Base-by-base conservation (phyloP, 2,329 filamentous ascomycete species). In the Zymoseptoria tritici region DNA sequence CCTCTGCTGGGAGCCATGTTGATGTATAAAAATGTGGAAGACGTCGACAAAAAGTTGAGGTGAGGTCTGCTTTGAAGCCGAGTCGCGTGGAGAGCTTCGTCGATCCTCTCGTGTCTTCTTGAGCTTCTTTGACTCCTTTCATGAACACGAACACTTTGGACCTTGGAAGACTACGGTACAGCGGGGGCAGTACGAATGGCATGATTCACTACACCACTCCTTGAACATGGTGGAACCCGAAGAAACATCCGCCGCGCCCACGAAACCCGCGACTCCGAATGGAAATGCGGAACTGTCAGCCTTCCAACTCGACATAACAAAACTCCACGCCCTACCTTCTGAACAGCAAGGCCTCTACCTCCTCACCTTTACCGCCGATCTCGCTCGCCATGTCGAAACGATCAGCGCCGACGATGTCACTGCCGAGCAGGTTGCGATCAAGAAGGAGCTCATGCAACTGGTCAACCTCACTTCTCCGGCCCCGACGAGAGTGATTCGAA, bases 291-390 rank as follows among this genome's bases (percentile, higher is more conserved):
- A 66, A 20, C 46, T 52, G 20, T 61, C 65, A 36, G 57, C 71
- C 67, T 76, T 63, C 56, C 66, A 96, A 79, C 89, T 99, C 74
- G 92, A 99, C 73, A 78, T 96, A 67, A 79, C 86, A 70, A 96
- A 96, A 81, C 86, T 99, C 54, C 88, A 96, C 75, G 83, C 89
- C 56, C 84, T 97, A 53, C 90, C 93, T 51, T 85, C 90, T 57
- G 94, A 99, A 77, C 94, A 99, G 75, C 94, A 99, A 76, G 92
- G 97, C 70, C 84, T 99, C 11, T 95, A 94, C 75, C 83, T 99
- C 63, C 82, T 99, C 61, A 95, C 87, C 24, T 97, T 95, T 72
- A 88, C 92, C 42, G 88, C 91, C 26, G 85, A 88, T 62, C 81
- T 99, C 58, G 87, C 86, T 63, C 88, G 88, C 67, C 89, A 97